Conservation (phyloP, 352 stramenopile genomes). For the Pythium chondricola region DNA sequence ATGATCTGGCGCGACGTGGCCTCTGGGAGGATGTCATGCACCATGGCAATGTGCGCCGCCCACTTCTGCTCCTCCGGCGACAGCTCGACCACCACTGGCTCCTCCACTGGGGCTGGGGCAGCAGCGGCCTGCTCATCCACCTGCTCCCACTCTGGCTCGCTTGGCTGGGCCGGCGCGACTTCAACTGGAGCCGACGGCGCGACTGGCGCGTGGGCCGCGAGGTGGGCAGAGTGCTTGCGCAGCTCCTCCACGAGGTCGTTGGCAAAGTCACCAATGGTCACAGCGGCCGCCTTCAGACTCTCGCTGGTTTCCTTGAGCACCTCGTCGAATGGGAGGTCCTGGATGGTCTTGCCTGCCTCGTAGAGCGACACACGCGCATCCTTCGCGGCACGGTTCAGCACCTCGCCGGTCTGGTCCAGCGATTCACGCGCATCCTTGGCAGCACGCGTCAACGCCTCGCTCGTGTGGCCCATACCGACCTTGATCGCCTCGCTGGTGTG, state of each 20-base stretch:
- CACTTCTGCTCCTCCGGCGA: constrained; percentile 79
- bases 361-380: constrained; percentile 19
- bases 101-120: constrained; percentile 27
- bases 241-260: constrained; percentile 74
- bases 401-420: constrained; percentile 15
- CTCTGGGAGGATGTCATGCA: constrained; percentile 70
- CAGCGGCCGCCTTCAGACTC: constrained; percentile 68
- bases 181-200: not conserved
- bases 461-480: constrained; percentile 46
- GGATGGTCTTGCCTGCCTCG: constrained; percentile 30
- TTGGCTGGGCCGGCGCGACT: constrained; percentile 4
- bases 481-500: constrained; percentile 52
- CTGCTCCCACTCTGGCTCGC: constrained; percentile 49
- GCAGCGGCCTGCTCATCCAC: constrained; percentile 18
- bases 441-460: constrained; percentile 54
- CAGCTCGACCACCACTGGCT: constrained; percentile 27
- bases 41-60: constrained; percentile 55
- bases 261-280: constrained; percentile 67
- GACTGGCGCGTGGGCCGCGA: constrained; percentile 5
- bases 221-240: constrained; percentile 22
- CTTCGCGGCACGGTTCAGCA: constrained; percentile 31
- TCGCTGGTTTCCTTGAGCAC: constrained; percentile 75
- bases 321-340: constrained; percentile 83
- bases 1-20: constrained; percentile 40
- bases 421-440: constrained; percentile 22